Base-by-base conservation (phyloP, 73 alveolate genomes). In the Paramecium bursaria region DNA sequence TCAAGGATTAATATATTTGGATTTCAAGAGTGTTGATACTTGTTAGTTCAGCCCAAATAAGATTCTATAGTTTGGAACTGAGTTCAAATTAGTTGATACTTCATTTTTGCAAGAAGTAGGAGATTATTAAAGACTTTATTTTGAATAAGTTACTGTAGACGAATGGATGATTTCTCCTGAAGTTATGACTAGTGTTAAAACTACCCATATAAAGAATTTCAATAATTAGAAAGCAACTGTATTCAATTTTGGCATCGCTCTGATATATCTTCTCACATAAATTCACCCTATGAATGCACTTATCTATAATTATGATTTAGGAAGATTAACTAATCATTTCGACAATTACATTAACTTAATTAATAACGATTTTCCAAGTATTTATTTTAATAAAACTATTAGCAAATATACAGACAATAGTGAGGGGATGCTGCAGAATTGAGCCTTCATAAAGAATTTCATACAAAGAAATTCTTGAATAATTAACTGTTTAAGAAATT, bases 161-260 rank as follows among this genome's bases (percentile, higher is more conserved):
- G 76, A 57, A 30, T 57, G 76, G 76, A 30, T 30, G 27, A 30
- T 57, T 30, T 14, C 76, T n/a, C 76, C 76, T 10, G 76, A 57
- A 27, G 76, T 57, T 0, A 26, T 57, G 76, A 57, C 27, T 30
- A 30, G 76, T 30, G 13, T 57, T 30, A 57, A 50, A 57, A 27
- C 17, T 27, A 57, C 27, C 33, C 51, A 57, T 57, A n/a, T 3
- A 26, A 27, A 27, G 33, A 9, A 48, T 30, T 57, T 57, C 7
- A 57, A 57, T 57, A 57, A 57, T 57, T 48, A 57, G 15, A 57
- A 57, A 57, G 49, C 76, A 1, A 57, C 76, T 2, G 33, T 57
- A 9, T 57, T 57, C 33, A 57, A 57, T 57, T 57, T 57, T 27
- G 76, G 76, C 13, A 30, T 57, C 10, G 33, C 33, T 29, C 27